A percentile compares a stretch with the other conserved stretches of the same genome.
Evolutionary conservation across 164 flowering plant species (phyloP).

Genomic region (Litsea cubeba): DNA sequence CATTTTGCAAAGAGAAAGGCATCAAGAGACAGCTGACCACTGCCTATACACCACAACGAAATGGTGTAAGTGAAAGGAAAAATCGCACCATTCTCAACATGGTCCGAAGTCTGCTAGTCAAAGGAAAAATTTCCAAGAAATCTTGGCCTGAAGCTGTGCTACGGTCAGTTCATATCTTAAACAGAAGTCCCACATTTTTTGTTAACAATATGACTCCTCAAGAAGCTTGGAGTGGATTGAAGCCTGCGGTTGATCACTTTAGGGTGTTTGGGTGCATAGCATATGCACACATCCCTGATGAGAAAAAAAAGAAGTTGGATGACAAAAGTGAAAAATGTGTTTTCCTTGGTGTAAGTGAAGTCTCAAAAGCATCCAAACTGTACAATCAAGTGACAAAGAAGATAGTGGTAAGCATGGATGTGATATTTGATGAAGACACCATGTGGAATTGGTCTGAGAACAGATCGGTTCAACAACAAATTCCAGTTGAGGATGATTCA

Average conservation of each 20-base stretch:
- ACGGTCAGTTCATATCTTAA: not conserved
- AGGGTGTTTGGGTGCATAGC: too few relatives aligned
- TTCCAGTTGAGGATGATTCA: not conserved
- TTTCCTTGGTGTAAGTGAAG: slow-evolving; percentile 3
- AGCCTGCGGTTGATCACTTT: too few relatives aligned
- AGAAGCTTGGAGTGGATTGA: too few relatives aligned
- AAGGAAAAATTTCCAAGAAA: not conserved
- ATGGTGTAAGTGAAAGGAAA: not conserved
- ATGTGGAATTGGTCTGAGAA: not conserved
- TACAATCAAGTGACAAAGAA: slow-evolving; percentile 2
- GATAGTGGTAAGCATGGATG: not conserved
- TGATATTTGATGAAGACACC: slow-evolving; percentile 1
- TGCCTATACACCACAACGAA: not conserved
- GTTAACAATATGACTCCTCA: not conserved
- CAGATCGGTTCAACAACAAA: not conserved
- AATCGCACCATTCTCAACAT: not conserved
- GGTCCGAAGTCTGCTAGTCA: not conserved
- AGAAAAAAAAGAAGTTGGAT: not conserved
- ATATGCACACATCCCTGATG: too few relatives aligned
- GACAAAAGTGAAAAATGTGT: not conserved
- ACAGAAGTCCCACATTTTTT: not conserved
- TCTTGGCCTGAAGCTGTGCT: not conserved
- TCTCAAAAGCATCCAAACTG: slow-evolving; percentile 2
- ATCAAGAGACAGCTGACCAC: not conserved
- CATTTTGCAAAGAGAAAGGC: not conserved